These are phyloP conservation scores for Nicotiana tabacum DNA, from an alignment of 257 asterid species.

Conservation along the genomic window DNA sequence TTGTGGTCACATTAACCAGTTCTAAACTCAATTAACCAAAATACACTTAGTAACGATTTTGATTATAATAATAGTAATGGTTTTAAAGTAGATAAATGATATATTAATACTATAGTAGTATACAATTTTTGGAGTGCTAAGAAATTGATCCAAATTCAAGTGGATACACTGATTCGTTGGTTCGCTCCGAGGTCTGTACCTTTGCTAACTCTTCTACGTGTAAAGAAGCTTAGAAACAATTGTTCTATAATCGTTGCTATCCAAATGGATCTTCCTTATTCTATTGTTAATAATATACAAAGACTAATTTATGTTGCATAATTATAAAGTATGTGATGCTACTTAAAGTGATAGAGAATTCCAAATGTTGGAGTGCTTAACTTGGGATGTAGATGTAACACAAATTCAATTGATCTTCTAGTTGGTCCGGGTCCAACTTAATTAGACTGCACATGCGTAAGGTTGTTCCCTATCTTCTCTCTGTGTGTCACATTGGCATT, in stretches of 20 bases:
- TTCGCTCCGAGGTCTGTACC: neutral
- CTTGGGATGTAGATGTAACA: conserved; percentile 8
- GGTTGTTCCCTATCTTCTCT: neutral
- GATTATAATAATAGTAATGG: too few species aligned
- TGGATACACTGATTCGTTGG: neutral
- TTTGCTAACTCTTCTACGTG: conserved; percentile 12
- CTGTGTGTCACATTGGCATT: neutral
- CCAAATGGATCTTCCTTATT: neutral
- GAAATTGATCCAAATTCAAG: too few species aligned
- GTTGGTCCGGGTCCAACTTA: conserved; percentile 7
- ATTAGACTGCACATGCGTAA: neutral
- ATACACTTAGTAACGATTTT: too few species aligned
- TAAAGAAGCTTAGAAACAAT: neutral
- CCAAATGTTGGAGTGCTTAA: neutral
- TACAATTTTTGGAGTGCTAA: too few species aligned
- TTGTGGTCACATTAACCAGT: conserved; percentile 24
- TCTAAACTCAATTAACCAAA: conserved; percentile 16
- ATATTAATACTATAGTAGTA: too few species aligned
- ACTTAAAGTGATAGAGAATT: neutral
- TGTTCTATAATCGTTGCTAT: neutral
- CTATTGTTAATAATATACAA: neutral
- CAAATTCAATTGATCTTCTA: conserved; percentile 17
- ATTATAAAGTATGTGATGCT: neutral
- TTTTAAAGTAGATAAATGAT: too few species aligned
- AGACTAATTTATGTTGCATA: neutral